Percentiles rank a stretch among this genome's conserved stretches.
These are phyloP conservation scores for Sporothrix globosa DNA, from an alignment of 2,329 filamentous ascomycete species.

Conservation along the genomic window DNA sequence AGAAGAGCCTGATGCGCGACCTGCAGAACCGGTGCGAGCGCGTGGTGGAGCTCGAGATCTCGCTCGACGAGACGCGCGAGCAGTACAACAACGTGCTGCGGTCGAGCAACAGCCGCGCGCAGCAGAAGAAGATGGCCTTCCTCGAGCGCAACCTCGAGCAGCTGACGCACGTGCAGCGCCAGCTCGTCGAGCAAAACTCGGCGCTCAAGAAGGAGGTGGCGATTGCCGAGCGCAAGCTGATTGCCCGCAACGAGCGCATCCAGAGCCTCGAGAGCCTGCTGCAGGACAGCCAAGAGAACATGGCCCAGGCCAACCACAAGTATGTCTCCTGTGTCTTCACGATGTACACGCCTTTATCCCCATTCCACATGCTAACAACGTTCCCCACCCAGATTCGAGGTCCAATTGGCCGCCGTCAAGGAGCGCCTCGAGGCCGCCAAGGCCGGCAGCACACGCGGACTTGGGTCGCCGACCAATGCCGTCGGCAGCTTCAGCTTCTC, in stretches of 20 bases:
- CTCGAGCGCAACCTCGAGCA: slow-evolving; percentile 97
- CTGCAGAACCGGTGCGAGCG: slow-evolving; percentile 97
- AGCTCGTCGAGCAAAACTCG: slow-evolving; percentile 97
- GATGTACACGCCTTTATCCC: not conserved
- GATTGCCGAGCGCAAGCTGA: slow-evolving; percentile 95
- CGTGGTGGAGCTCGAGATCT: slow-evolving; percentile 97
- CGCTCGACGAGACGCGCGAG: slow-evolving; percentile 93
- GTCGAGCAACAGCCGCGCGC: slow-evolving; percentile 94
- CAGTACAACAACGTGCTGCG: slow-evolving; percentile 99
- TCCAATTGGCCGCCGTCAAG: slow-evolving; percentile 95
- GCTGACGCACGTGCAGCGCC: slow-evolving; percentile 93
- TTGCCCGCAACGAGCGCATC: slow-evolving; percentile 95
- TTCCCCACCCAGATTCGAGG: slow-evolving; percentile 75
- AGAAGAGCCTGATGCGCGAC: slow-evolving; percentile 99
- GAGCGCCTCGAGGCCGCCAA: slow-evolving; percentile 96
- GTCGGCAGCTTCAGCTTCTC: slow-evolving; percentile 73
- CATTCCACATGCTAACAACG: not conserved
- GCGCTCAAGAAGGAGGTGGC: slow-evolving; percentile 98
- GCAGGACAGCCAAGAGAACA: slow-evolving; percentile 97
- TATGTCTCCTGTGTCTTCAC: slow-evolving; percentile 52
- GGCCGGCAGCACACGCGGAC: slow-evolving; percentile 81
- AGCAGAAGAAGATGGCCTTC: slow-evolving; percentile 99
- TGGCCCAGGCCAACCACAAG: slow-evolving; percentile 96
- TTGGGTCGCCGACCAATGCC: slow-evolving; percentile 62
- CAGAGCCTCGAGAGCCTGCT: slow-evolving; percentile 88